Evolutionary conservation across 2,329 filamentous ascomycete genomes (phyloP), one percentile per base, ranked within the genome.

Genomic region (Xylariaceae sp.): DNA sequence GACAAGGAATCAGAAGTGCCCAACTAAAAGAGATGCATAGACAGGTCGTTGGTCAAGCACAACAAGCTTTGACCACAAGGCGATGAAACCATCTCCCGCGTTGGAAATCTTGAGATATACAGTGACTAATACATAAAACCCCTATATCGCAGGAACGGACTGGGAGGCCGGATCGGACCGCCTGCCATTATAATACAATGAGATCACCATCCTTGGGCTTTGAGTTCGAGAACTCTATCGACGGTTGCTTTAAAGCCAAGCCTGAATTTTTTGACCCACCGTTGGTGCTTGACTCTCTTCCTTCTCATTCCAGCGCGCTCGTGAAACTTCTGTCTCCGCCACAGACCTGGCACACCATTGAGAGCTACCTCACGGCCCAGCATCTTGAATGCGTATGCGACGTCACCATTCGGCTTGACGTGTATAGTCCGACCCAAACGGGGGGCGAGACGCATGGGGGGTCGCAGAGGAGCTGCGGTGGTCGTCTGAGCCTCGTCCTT

Each of bases 231-330:
- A 5, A 88, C 85, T 50, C 85, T 70, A 28, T 54, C 59, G 6
- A 86, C 74, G 9, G 78, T 76, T 4, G 73, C 72, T 59, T 68
- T 71, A 63, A 92, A 89, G 3, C 80, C 82, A 21, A 61, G 59
- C 69, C 76, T 80, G 64, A 90, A 92, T 43, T 77, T 74, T 47
- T 51, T 65, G 59, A 76, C 72, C 82, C 84, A 88, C 45, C 85
- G 70, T 68, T 82, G 69, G 43, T 76, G 80, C 60, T 67, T 69
- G 51, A 88, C 63, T 54, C 86, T 74, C 77, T 92, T 94, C 62
- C 81, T 73, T 74, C 85, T 88, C 54, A 87, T 54, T 2, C 86
- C 87, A 0, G 74, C 73, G 32, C 87, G 68, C 69, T 92, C 86
- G 61, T 94, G 83, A 54, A 78, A 86, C 47, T 70, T 69, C 64